phyloP scores from a whole-genome alignment of 2,329 filamentous ascomycete species.

The Scedosporium dehoogii region DNA sequence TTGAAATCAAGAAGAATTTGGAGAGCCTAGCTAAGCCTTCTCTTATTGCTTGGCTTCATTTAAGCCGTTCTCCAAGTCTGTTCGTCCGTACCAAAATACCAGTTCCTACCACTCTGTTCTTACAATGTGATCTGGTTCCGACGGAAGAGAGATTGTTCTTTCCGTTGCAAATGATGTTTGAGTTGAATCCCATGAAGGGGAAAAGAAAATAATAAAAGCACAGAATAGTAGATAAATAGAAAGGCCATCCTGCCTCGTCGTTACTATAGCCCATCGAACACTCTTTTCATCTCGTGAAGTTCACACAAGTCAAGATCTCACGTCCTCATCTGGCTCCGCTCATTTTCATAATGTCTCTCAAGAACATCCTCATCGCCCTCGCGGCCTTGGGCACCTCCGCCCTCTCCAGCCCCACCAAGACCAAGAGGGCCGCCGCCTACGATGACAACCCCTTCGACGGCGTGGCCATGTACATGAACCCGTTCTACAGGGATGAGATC shows the following conservation, averaged over 20 bases:
- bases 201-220: not conserved
- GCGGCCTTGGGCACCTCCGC: slow-evolving; percentile 2
- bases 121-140: not conserved
- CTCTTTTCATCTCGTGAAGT: too few species aligned
- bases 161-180: not conserved
- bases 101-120: not conserved
- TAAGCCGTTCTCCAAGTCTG: not conserved
- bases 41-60: slow-evolving; percentile 2
- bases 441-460: slow-evolving; percentile 44
- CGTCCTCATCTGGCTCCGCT: not conserved
- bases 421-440: slow-evolving; percentile 22
- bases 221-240: not conserved
- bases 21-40: not conserved
- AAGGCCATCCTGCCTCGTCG: not conserved
- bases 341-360: not conserved
- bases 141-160: not conserved
- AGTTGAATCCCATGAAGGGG: not conserved
- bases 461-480: slow-evolving; percentile 42
- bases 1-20: not conserved
- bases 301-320: too few species aligned
- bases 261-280: too few species aligned
- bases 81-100: not conserved
- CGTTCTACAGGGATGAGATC: slow-evolving; percentile 45
- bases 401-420: not conserved
- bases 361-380: slow-evolving; percentile 1